phyloP scores from a whole-genome alignment of 2,329 filamentous ascomycete genomes.

The Piedraia hortae region DNA sequence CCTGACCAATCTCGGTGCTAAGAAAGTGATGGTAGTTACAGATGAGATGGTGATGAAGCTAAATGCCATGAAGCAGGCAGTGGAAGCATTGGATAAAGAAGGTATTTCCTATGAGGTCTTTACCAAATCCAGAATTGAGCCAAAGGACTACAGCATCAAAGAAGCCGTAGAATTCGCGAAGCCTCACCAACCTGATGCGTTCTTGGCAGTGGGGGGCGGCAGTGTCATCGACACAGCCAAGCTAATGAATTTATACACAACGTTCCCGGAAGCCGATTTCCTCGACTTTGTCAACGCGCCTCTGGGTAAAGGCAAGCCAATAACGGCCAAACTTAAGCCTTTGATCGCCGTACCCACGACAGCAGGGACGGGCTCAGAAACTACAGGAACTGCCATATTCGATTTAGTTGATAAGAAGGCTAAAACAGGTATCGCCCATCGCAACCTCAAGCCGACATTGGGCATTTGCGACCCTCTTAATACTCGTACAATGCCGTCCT shows the following conservation, averaged over 20 bases:
- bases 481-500: conserved; percentile 82
- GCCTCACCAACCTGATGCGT: conserved; percentile 57
- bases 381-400: conserved; percentile 93
- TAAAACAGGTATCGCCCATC: conserved; percentile 88
- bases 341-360: conserved; percentile 67
- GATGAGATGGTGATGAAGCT: conserved; percentile 58
- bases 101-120: conserved; percentile 61
- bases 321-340: conserved; percentile 42
- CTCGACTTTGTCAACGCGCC: conserved; percentile 95
- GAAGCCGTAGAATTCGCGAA: conserved; percentile 74
- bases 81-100: conserved; percentile 51
- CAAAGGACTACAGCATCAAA: conserved; percentile 77
- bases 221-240: conserved; percentile 97
- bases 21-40: conserved; percentile 76
- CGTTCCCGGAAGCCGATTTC: conserved; percentile 76
- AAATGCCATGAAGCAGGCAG: conserved; percentile 68
- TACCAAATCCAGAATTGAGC: conserved; percentile 58
- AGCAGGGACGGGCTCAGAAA: conserved; percentile 72
- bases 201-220: conserved; percentile 71
- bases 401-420: conserved; percentile 70
- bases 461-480: conserved; percentile 73
- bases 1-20: conserved; percentile 66
- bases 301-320: conserved; percentile 55
- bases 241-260: conserved; percentile 88
- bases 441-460: conserved; percentile 81